These are phyloP conservation scores for Aureobasidium zeae DNA, from an alignment of 2,329 filamentous ascomycete genomes.

Conservation along the genomic window DNA sequence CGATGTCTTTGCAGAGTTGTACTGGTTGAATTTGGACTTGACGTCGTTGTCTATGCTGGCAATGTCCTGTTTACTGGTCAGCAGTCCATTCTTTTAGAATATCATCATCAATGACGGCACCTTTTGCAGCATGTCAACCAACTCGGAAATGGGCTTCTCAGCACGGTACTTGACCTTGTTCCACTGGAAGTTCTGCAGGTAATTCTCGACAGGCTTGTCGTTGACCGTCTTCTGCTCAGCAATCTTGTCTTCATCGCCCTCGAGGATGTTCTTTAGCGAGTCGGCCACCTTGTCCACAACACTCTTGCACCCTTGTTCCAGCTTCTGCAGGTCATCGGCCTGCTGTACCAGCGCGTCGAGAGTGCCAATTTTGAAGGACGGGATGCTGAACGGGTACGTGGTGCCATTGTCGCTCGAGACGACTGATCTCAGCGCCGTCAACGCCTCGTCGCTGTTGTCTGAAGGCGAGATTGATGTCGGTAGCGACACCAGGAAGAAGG, in stretches of 20 bases:
- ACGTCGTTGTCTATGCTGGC: slow-evolving; percentile 91
- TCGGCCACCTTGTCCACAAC: slow-evolving; percentile 85
- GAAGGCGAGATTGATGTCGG: slow-evolving; percentile 79
- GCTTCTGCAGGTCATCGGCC: slow-evolving; percentile 87
- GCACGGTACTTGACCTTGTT: slow-evolving; percentile 96
- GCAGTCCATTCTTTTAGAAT: not conserved
- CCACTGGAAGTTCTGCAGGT: slow-evolving; percentile 82
- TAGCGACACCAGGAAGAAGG: slow-evolving; percentile 82
- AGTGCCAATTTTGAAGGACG: slow-evolving; percentile 95
- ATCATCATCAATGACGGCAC: slow-evolving; percentile 34
- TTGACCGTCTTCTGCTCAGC: slow-evolving; percentile 87
- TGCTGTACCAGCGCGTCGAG: slow-evolving; percentile 92
- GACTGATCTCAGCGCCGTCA: slow-evolving; percentile 63
- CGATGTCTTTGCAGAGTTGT: slow-evolving; percentile 82
- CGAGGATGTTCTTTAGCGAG: slow-evolving; percentile 71
- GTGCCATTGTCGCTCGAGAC: slow-evolving; percentile 66
- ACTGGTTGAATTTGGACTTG: slow-evolving; percentile 87
- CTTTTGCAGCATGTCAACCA: slow-evolving; percentile 84
- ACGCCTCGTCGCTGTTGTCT: slow-evolving; percentile 68
- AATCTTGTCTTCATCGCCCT: slow-evolving; percentile 74
- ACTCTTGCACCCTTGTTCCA: slow-evolving; percentile 67
- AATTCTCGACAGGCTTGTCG: slow-evolving; percentile 93
- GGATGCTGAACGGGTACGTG: slow-evolving; percentile 69
- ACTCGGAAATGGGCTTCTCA: slow-evolving; percentile 78
- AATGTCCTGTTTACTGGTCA: slow-evolving; percentile 55